Evolutionary conservation across 768 basidiomycete genomes (phyloP).

Genomic region (Macrolepiota albuminosa): DNA sequence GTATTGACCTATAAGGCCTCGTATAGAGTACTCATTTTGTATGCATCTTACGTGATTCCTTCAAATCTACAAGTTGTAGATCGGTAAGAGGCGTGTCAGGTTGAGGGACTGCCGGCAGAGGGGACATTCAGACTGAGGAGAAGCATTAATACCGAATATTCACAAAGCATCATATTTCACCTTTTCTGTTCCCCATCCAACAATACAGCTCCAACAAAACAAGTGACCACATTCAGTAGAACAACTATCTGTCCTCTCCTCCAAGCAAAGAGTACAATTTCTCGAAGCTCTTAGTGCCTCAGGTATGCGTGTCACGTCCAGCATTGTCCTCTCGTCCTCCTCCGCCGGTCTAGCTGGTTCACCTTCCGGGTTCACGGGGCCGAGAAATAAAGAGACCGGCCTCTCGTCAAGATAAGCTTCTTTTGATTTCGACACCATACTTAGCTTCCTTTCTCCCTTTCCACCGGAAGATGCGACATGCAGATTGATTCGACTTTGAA

Average conservation of each 20-base stretch:
- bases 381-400: slow-evolving; percentile 54
- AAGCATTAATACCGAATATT: slow-evolving; percentile 1
- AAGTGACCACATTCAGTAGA: slow-evolving; percentile 88
- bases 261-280: slow-evolving; percentile 80
- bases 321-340: slow-evolving; percentile 63
- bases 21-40: slow-evolving; percentile 3
- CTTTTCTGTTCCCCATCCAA: slow-evolving; percentile 88
- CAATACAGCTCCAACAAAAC: slow-evolving; percentile 88
- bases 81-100: slow-evolving; percentile 65
- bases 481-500: slow-evolving; percentile 26
- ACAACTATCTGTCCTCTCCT: slow-evolving; percentile 77
- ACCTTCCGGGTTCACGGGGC: slow-evolving; percentile 44
- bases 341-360: slow-evolving; percentile 56
- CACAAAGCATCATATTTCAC: slow-evolving; percentile 27
- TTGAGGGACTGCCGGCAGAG: slow-evolving; percentile 76
- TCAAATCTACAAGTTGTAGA: slow-evolving; percentile 69
- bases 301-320: slow-evolving; percentile 57
- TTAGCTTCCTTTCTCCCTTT: slow-evolving; percentile 31
- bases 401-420: slow-evolving; percentile 55
- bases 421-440: slow-evolving; percentile 17
- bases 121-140: slow-evolving; percentile 72
- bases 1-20: slow-evolving; percentile 9
- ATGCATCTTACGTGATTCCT: slow-evolving; percentile 8
- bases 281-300: slow-evolving; percentile 48
- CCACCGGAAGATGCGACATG: slow-evolving; percentile 6